phyloP scores from a whole-genome alignment of 257 asterid genomes.

The Nicotiana attenuata region DNA sequence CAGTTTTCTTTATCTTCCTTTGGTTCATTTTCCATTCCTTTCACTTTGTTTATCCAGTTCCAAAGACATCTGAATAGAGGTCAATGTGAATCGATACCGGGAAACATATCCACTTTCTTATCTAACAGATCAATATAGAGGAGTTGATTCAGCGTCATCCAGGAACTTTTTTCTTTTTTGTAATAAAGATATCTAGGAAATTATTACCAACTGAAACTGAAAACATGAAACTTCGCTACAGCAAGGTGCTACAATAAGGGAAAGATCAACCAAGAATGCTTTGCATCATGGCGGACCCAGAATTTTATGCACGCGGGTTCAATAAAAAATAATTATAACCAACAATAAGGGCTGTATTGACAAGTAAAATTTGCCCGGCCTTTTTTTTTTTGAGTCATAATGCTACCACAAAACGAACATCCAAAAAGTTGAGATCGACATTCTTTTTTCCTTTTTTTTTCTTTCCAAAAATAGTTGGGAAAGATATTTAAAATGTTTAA shows the following conservation, averaged over 20 bases:
- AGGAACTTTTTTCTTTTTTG: not conserved
- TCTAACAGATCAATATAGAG: not conserved
- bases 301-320: too few relatives aligned
- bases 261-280: not conserved
- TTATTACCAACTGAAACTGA: not conserved
- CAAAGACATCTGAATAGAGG: not conserved
- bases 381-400: too few relatives aligned
- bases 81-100: not conserved
- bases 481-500: too few relatives aligned
- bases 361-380: too few relatives aligned
- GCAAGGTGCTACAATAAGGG: not conserved
- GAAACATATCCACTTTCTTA: not conserved
- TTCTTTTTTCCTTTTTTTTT: too few relatives aligned
- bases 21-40: not conserved
- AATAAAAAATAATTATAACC: too few relatives aligned
- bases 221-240: not conserved
- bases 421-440: too few relatives aligned
- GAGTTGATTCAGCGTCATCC: not conserved
- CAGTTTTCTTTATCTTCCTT: not conserved
- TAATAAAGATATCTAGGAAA: not conserved
- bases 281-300: too few relatives aligned
- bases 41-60: not conserved
- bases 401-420: too few relatives aligned
- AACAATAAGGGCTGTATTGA: too few relatives aligned
- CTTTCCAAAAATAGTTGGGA: too few relatives aligned